Conservation (phyloP, 31 red algal genomes). For the Porphyra umbilicalis region DNA sequence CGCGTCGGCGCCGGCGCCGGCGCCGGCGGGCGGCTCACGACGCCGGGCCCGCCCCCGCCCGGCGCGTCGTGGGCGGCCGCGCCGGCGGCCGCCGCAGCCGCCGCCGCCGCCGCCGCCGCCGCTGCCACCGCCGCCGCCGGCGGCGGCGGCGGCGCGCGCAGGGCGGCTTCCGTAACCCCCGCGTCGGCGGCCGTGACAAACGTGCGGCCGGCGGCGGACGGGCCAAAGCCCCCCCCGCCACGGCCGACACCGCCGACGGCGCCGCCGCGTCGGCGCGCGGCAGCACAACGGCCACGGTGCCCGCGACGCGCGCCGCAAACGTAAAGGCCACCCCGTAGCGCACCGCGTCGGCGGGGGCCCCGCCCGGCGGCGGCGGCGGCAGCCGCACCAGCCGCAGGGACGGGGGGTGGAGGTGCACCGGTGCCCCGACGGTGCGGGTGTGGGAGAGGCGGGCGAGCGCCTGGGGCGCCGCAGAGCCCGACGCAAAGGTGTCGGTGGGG, state of each 20-base stretch:
- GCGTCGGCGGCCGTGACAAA: not conserved
- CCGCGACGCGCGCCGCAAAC: not conserved
- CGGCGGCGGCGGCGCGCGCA: not conserved
- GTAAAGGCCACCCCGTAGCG: not conserved
- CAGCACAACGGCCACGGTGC: not conserved
- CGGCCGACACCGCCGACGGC: not conserved
- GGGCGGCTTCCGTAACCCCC: not conserved
- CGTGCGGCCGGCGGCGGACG: not conserved
- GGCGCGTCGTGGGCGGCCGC: not conserved
- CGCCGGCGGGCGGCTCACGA: not conserved
- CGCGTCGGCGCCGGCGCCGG: not conserved
- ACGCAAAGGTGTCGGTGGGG: not conserved
- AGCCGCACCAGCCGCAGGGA: not conserved
- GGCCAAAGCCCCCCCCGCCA: no score
- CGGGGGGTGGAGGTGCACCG: not conserved
- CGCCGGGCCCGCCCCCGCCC: not conserved
- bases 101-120: no score
- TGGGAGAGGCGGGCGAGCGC: not conserved
- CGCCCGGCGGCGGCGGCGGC: not conserved
- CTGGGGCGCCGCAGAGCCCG: not conserved
- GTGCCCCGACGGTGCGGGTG: not conserved
- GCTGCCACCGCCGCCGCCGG: not conserved
- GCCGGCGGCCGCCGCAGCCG: not conserved
- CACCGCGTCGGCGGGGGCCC: not conserved
- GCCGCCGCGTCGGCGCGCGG: not conserved